Percentiles rank a stretch among this genome's conserved stretches.
Conservation (phyloP, 208 protist genomes). For the Crithidia expoeki region DNA sequence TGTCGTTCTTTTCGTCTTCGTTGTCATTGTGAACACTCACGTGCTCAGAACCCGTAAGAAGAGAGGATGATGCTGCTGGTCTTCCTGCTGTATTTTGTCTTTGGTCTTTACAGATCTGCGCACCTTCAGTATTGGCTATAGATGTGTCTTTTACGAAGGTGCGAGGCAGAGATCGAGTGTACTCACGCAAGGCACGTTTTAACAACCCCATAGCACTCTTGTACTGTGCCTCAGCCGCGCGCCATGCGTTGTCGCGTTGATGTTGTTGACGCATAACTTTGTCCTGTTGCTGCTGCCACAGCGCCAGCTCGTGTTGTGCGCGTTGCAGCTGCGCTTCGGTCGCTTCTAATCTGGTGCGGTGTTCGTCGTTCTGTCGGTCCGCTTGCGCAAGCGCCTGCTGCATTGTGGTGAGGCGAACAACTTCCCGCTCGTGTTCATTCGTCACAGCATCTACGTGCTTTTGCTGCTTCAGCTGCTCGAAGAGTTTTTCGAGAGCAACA, state of each 20-base stretch:
- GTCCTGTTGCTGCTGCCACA: conserved; percentile 17
- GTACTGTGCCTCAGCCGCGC: neutral
- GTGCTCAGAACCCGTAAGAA: no score
- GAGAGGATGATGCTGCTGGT: neutral
- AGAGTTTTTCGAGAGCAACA: neutral
- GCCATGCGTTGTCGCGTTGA: neutral
- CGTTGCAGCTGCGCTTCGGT: conserved; percentile 18
- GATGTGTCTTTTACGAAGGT: neutral
- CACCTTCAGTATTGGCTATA: neutral
- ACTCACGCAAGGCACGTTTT: conserved; percentile 12
- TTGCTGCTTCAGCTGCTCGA: neutral
- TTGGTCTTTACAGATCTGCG: neutral
- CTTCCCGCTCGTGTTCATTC: neutral
- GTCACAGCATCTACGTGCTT: neutral
- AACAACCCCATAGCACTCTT: neutral
- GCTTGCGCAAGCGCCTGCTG: conserved; percentile 13
- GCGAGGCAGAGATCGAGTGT: neutral
- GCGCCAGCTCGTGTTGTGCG: neutral
- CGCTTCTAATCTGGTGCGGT: neutral
- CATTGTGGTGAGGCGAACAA: conserved; percentile 1
- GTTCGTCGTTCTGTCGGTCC: conserved; percentile 10
- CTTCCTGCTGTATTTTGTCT: neutral
- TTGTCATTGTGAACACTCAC: no score
- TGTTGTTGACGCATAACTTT: conserved; percentile 4
- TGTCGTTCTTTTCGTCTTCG: no score